Evolutionary conservation across 345 rosid genomes (phyloP).

Genomic region (Dipteronia sinensis): DNA sequence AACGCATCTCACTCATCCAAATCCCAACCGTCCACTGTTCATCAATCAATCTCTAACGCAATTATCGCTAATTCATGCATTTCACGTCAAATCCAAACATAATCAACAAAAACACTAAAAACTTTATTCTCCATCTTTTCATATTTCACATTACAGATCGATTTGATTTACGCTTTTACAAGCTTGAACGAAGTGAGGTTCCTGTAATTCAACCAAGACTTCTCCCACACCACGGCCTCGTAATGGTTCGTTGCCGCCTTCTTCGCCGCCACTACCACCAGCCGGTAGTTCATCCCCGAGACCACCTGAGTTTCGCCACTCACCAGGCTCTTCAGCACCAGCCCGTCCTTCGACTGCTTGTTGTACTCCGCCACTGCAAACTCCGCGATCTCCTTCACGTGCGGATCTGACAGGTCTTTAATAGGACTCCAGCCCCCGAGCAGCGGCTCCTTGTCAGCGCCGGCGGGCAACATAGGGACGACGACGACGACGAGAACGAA

Average conservation of each 20-base stretch:
- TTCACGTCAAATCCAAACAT: too few species aligned
- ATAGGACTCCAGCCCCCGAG: conserved; percentile 60
- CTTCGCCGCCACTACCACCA: conserved; percentile 33
- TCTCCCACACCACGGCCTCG: conserved; percentile 60
- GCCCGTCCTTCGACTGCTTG: conserved; percentile 5
- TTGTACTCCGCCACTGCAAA: conserved; percentile 52
- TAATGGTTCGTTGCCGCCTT: conserved; percentile 18
- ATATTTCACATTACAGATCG: background rate
- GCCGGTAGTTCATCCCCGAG: conserved; percentile 51
- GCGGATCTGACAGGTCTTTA: conserved; percentile 35
- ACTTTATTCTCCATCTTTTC: background rate
- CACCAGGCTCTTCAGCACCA: conserved; percentile 38
- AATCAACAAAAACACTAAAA: too few species aligned
- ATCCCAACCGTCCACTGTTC: too few species aligned
- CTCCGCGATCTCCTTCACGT: conserved; percentile 49
- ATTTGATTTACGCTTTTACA: background rate
- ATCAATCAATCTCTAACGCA: too few species aligned
- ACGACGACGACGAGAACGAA: conserved; percentile 14
- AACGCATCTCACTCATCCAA: too few species aligned
- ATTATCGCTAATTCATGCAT: too few species aligned
- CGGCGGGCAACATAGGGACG: conserved; percentile 21
- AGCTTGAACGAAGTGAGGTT: conserved; percentile 49
- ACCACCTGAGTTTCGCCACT: conserved; percentile 60
- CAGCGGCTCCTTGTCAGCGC: background rate
- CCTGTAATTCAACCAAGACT: conserved; percentile 39